phyloP scores from a whole-genome alignment of 495 filamentous ascomycete genomes.

The Staphylotrichum longicolle region DNA sequence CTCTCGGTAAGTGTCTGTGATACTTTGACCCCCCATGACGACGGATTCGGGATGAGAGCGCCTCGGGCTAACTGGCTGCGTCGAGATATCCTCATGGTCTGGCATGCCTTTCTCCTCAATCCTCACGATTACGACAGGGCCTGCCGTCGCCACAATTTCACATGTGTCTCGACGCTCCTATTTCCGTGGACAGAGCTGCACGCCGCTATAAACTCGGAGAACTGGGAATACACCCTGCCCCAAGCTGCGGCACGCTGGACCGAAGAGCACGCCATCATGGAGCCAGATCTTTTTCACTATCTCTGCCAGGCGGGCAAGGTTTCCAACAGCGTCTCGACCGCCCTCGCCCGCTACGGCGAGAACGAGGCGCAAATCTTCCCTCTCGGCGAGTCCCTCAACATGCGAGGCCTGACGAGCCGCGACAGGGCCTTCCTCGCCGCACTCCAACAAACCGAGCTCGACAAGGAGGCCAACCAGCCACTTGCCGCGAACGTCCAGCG shows the following conservation, averaged over 20 bases:
- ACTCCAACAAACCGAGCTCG: background rate
- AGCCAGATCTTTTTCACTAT: slow-evolving; percentile 2
- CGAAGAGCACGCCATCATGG: background rate
- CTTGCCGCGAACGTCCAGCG: slow-evolving; percentile 44
- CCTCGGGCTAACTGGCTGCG: background rate
- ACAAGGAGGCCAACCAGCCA: slow-evolving; percentile 27
- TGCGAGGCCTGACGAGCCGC: background rate
- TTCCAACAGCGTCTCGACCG: background rate
- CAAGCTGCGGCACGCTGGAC: background rate
- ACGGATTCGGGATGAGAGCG: no score
- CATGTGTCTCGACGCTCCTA: background rate
- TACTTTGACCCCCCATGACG: background rate
- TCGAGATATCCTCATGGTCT: slow-evolving; percentile 72
- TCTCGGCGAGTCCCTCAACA: background rate
- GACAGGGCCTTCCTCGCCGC: slow-evolving; percentile 1
- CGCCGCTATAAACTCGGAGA: background rate
- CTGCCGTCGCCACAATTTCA: background rate
- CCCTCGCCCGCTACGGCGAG: background rate
- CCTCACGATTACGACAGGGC: slow-evolving; percentile 52
- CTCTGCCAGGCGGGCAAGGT: background rate
- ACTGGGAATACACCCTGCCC: background rate
- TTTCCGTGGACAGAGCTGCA: slow-evolving; percentile 11
- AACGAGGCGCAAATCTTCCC: background rate
- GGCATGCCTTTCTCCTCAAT: slow-evolving; percentile 73
- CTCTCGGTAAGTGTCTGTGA: slow-evolving; percentile 1